These are phyloP conservation scores for Fraxinus floribunda DNA, from an alignment of 305 asterid species.

Conservation along the genomic window DNA sequence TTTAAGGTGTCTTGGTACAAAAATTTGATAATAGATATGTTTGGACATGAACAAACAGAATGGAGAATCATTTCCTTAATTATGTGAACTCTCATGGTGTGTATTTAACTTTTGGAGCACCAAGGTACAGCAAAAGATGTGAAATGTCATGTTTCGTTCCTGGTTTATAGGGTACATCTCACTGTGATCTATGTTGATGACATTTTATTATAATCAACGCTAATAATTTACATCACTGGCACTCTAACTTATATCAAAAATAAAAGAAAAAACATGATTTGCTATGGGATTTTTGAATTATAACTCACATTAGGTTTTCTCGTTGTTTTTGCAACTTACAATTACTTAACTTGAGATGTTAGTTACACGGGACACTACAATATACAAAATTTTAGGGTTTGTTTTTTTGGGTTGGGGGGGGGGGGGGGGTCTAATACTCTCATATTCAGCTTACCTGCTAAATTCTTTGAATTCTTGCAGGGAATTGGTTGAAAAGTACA, in stretches of 20 bases:
- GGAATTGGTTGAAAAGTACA: conserved; percentile 50
- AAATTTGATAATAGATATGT: not conserved
- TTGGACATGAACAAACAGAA: not conserved
- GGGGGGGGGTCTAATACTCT: not conserved
- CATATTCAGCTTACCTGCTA: not conserved
- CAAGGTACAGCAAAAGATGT: not conserved
- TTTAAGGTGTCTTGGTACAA: not conserved
- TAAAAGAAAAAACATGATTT: not conserved
- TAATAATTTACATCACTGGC: not conserved
- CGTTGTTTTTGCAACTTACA: too few relatives aligned
- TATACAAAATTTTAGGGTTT: not conserved
- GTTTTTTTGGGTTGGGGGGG: too few relatives aligned
- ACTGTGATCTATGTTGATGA: not conserved
- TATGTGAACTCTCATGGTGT: not conserved
- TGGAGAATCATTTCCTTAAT: not conserved
- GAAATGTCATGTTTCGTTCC: not conserved
- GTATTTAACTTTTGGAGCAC: not conserved
- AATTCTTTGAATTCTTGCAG: conserved; percentile 29
- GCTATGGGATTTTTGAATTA: too few relatives aligned
- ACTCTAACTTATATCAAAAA: not conserved
- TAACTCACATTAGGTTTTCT: too few relatives aligned
- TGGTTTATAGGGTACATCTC: not conserved
- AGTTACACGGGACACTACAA: too few relatives aligned
- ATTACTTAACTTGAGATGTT: too few relatives aligned
- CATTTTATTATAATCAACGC: not conserved